Percentiles rank a stretch among this genome's conserved stretches.
Conservation (phyloP, 306 rosid species). For the Nissolia schottii region DNA sequence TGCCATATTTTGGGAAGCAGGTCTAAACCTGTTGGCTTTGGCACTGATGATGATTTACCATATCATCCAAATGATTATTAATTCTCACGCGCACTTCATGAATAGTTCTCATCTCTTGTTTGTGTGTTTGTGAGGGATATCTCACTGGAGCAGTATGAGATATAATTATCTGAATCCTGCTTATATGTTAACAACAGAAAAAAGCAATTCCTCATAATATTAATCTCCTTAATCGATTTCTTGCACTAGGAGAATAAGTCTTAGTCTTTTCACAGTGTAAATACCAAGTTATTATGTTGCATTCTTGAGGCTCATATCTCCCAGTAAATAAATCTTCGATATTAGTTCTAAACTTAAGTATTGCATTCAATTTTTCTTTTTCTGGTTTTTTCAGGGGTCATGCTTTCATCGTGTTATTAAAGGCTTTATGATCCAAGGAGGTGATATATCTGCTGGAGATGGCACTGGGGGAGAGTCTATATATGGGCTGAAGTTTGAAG, state of each 20-base stretch:
- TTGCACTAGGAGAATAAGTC: neutral
- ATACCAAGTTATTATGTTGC: neutral
- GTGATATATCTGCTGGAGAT: constrained; percentile 90
- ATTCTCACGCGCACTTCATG: neutral
- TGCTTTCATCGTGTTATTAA: constrained; percentile 73
- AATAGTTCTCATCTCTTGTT: neutral
- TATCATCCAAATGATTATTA: neutral
- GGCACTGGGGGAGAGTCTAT: constrained; percentile 94
- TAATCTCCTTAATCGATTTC: neutral
- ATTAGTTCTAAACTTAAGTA: neutral
- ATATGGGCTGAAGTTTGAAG: constrained; percentile 77
- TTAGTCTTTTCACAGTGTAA: neutral
- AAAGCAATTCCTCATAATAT: neutral
- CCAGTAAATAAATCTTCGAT: neutral
- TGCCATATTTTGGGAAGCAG: neutral
- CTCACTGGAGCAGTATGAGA: neutral
- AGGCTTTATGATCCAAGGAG: constrained; percentile 89
- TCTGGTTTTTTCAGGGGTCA: constrained; percentile 51
- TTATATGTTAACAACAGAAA: neutral
- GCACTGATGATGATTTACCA: neutral
- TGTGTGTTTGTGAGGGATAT: neutral
- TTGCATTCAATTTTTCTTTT: neutral
- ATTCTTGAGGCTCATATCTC: neutral
- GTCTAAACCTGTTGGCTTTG: constrained; percentile 8
- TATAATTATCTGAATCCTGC: neutral